Evolutionary conservation across 345 rosid species (phyloP), one percentile per base, ranked within the genome.

Genomic region (Luvunga scandens): DNA sequence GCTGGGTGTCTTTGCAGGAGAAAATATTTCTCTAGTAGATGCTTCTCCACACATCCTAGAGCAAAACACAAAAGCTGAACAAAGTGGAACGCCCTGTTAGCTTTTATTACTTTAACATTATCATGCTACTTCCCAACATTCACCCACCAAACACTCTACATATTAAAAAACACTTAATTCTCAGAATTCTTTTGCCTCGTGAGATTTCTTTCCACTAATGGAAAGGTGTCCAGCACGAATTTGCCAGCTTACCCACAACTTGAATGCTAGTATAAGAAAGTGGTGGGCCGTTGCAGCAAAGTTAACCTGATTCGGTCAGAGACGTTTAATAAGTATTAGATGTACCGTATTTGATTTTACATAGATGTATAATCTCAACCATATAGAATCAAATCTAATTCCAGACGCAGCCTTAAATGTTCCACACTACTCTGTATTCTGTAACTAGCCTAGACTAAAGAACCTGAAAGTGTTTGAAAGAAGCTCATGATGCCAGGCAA

Each of bases 121-220:
- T 75, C 62, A 55, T 28, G 27, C 57, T 64, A 57, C 81, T 68
- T 33, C 73, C 76, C 71, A 64, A 67, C 69, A 56, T 66, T 75
- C 67, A 75, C 74, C 57, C 28, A 75, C 48, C 19, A 36, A 75
- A 16, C 2, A 33, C 31, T 7, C 4, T 14, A 65, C 10, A 69
- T 61, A 57, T 57, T 48, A 33, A 61, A 27, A n/a, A 48, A 50
- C 30, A 64, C 48, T 67, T 3, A 62, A 24, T 63, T 69, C 76
- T 38, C 30, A 42, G 14, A 75, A 42, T 50, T 24, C 66, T n/a
- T 68, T 72, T 22, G 55, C 57, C 36, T 45, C 30, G 70, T n/a
- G 12, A 81, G 83, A 68, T 76, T 78, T 83, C 60, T 83, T 86
- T 80, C 89, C 85, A 78, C 87, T 83, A 79, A 77, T 80, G 24